Evolutionary conservation across 2,329 filamentous ascomycete species (phyloP), one percentile per base, ranked within the genome.

Genomic region (Nothophoma quercina): DNA sequence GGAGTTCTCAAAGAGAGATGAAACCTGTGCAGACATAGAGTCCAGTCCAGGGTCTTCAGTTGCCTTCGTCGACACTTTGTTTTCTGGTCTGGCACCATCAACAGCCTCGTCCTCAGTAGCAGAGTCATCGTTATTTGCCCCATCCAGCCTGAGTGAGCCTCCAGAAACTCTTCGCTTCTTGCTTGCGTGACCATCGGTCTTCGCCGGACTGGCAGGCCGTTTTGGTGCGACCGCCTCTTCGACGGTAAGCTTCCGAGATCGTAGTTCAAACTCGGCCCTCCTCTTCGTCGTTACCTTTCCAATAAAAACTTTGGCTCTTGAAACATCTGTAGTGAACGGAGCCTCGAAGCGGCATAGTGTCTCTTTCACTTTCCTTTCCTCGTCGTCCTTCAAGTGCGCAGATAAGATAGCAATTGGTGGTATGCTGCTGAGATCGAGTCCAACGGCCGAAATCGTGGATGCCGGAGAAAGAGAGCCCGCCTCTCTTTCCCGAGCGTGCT

Each of bases 221-320:
- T 68, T 69, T 1, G 42, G 62, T 34, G 59, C 50, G 7, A 66
- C 51, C 3, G 79, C 62, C 51, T 86, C 84, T 47, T 84, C 78
- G 0, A 86, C 85, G 32, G 75, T 70, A 2, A 96, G 62, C 12
- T 85, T 87, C 36, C 85, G 82, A 6, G 84, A 82, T 45, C 90
- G 82, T 55, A 98, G 77, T 74, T 98, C 93, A 63, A 96, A 87
- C 38, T 84, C 80, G 1, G 91, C 91, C 15, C 93, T 83, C 63
- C 85, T 83, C 59, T 84, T 87, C 48, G 85, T 87, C 0, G 81
- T 80, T 26, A 96, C 81, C 60, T 87, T 90, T 2, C 89, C 91
- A 23, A 98, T 71, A 2, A 96, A 79, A 3, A 97, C 73, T 4
- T 83, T 80, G 1, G 91, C 91, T 71, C 93, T 88, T 12, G 80